Evolutionary conservation across 768 basidiomycete genomes (phyloP), one percentile per base, ranked within the genome.

Genomic region (Sarcodon sp.): DNA sequence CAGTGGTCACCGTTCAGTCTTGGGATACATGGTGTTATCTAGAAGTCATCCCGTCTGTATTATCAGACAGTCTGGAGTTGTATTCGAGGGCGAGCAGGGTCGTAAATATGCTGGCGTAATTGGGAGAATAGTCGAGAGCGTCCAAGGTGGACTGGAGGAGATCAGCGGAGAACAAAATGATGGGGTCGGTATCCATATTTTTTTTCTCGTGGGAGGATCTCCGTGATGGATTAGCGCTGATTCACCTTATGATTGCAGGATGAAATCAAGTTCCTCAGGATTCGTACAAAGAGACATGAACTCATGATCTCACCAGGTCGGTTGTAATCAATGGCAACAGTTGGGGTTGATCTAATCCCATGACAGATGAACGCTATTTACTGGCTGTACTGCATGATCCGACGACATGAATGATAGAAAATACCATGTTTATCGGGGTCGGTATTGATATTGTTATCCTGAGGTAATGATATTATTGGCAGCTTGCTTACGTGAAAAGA

Each of bases 241-340:
- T 44, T 33, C 15, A 33, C 41, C 11, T 44, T 38, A 16, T 27
- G 35, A 36, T 43, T 35, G 4, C 54, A 93, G 89, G 91, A 93
- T 59, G 83, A 88, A 21, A 72, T 94, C 41, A 76, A 79, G 51
- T 88, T 94, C 57, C 80, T 96, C 77, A 70, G 91, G 50, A 90
- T 94, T 66, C 77, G 92, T 44, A 94, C 92, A 50, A 87, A 79
- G 60, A 75, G 85, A 46, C 92, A 96, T 61, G 92, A 94, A 59
- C 69, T 96, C 49, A 87, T 96, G 83, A 91, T 96, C 51, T 88
- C 92, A 2, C 92, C 92, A 49, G 87, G 92, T 89, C 47, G 31
- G 82, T 11, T 37, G 46, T 35, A 47, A 3, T 35, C 21, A 27
- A 27, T 27, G 21, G 21, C 21, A 5, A n/a, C 7, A 32, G 13